These are phyloP conservation scores for Yamadazyma triangularis DNA, from an alignment of 1,139 yeast genomes.

Conservation along the genomic window DNA sequence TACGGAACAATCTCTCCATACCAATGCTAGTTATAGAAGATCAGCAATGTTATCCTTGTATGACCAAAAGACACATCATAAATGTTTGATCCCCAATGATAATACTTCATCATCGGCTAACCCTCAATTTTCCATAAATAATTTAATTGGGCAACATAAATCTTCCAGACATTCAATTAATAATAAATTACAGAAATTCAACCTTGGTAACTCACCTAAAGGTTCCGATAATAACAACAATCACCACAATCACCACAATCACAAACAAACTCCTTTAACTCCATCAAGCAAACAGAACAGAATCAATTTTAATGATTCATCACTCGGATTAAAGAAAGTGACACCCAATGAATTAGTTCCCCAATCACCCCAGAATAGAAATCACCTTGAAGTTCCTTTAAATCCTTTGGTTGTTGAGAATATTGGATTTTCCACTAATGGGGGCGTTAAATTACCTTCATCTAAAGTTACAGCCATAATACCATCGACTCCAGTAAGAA, in stretches of 20 bases:
- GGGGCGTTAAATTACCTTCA: constrained; percentile 44
- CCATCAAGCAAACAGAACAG: constrained; percentile 20
- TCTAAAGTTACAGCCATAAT: constrained; percentile 42
- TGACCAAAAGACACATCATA: constrained; percentile 34
- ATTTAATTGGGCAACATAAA: constrained; percentile 36
- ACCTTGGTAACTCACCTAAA: constrained; percentile 9
- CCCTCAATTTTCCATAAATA: constrained; percentile 39
- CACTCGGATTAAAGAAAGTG: constrained; percentile 33
- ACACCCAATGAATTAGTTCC: constrained; percentile 2
- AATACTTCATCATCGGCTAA: constrained; percentile 17
- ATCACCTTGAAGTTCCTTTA: constrained; percentile 8
- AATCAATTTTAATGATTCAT: constrained; percentile 40
- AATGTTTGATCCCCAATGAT: constrained; percentile 34
- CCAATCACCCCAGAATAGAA: constrained; percentile 1
- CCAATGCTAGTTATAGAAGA: constrained; percentile 50
- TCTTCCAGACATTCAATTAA: constrained; percentile 36
- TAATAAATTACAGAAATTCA: constrained; percentile 27
- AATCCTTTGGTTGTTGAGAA: constrained; percentile 23
- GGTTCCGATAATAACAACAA: constrained; percentile 1
- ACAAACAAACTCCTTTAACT: constrained; percentile 2
- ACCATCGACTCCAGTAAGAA: constrained; percentile 69
- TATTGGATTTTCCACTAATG: constrained; percentile 48
- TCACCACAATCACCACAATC: too few species aligned
- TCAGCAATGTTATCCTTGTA: constrained; percentile 53
- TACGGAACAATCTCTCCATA: constrained; percentile 39